Conservation (phyloP, 768 basidiomycete genomes). For the Mycena haematopus region DNA sequence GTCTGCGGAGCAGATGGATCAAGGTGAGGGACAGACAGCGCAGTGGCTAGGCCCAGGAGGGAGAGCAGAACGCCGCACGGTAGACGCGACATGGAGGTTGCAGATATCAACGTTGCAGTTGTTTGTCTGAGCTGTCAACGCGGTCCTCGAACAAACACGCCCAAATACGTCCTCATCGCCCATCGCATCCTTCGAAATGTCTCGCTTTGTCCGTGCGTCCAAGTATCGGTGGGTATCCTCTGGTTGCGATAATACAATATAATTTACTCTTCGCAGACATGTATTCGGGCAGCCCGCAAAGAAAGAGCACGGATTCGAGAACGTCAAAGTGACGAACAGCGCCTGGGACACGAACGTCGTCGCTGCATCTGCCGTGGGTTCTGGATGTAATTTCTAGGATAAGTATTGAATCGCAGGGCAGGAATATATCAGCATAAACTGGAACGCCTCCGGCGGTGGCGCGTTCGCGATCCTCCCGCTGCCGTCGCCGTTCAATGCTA, state of each 20-base stretch:
- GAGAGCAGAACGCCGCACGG: neutral
- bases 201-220: slow-evolving; percentile 84
- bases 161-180: slow-evolving; percentile 2
- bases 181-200: slow-evolving; percentile 49
- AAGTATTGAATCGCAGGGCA: slow-evolving; percentile 32
- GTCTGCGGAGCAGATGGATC: neutral
- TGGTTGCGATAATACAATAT: slow-evolving; percentile 4
- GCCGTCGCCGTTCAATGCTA: slow-evolving; percentile 69
- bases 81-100: no score
- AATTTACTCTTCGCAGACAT: slow-evolving; percentile 58
- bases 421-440: slow-evolving; percentile 92
- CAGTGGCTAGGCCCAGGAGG: neutral
- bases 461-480: slow-evolving; percentile 95
- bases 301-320: slow-evolving; percentile 82
- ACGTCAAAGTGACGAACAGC: slow-evolving; percentile 84
- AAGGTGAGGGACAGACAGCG: slow-evolving; percentile 1
- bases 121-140: no score
- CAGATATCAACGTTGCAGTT: no score
- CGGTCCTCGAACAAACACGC: neutral
- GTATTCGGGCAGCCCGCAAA: slow-evolving; percentile 90
- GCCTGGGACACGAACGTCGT: slow-evolving; percentile 98
- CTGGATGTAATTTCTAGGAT: neutral
- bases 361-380: slow-evolving; percentile 74
- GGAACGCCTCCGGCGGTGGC: slow-evolving; percentile 91
- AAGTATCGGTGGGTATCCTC: slow-evolving; percentile 80